Conservation (phyloP, 176 grass and related monocot genomes). For the Pontederia paniculata region DNA sequence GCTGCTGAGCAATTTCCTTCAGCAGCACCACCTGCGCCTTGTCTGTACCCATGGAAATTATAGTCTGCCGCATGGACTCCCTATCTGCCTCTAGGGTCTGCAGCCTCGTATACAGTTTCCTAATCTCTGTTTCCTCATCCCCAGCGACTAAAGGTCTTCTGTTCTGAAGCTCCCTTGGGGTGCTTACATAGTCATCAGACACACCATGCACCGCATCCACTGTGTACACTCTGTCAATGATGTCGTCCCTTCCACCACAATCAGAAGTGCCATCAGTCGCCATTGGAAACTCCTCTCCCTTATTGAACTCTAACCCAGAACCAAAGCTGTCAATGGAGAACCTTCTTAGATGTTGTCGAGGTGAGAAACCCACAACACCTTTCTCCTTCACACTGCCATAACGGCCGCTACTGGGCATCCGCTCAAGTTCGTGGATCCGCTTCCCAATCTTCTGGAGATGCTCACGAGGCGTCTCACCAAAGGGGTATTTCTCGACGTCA, state of each 20-base stretch:
- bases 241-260: constrained; percentile 18
- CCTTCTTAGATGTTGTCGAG: constrained; percentile 7
- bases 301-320: constrained; percentile 7
- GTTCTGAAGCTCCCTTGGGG: constrained; percentile 24
- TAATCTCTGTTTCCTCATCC: constrained; percentile 10
- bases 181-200: constrained; percentile 22
- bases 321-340: constrained; percentile 22
- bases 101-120: constrained; percentile 20
- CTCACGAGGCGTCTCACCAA: constrained; percentile 23
- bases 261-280: neutral
- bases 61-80: constrained; percentile 27
- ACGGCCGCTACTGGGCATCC: constrained; percentile 12
- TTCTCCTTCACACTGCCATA: constrained; percentile 19
- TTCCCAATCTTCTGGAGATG: constrained; percentile 28
- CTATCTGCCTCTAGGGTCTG: constrained; percentile 31
- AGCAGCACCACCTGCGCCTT: constrained; percentile 30
- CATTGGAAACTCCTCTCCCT: constrained; percentile 21
- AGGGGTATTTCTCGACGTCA: constrained; percentile 16
- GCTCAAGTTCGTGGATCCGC: constrained; percentile 26
- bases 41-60: constrained; percentile 24
- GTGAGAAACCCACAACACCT: constrained; percentile 20
- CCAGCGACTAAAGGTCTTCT: constrained; percentile 1
- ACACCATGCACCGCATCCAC: constrained; percentile 28
- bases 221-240: constrained; percentile 27
- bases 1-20: constrained; percentile 30